Evolutionary conservation across 1,139 yeast species (phyloP).

Genomic region (Scheffersomyces quercinus): DNA sequence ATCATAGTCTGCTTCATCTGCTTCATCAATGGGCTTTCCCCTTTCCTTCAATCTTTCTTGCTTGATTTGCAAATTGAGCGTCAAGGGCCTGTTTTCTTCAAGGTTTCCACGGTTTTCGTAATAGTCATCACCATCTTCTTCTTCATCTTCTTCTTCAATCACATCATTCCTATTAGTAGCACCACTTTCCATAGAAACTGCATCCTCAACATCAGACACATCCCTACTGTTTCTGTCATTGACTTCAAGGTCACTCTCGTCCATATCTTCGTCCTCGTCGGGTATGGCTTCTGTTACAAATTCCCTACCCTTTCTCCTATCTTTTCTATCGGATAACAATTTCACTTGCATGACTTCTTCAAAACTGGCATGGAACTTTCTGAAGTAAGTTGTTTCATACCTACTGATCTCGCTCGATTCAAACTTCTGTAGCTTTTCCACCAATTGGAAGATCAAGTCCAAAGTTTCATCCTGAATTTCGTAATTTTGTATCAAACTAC

Average conservation of each 20-base stretch:
- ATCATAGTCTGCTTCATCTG: neutral
- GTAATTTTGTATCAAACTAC: slow-evolving; percentile 9
- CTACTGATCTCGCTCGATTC: slow-evolving; percentile 3
- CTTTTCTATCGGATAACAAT: slow-evolving; percentile 11
- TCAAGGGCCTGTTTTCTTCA: neutral
- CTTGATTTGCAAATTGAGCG: neutral
- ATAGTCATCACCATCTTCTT: slow-evolving; percentile 1
- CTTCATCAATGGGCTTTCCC: neutral
- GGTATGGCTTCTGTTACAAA: neutral
- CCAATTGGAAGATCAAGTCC: slow-evolving; percentile 10
- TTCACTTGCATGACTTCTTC: slow-evolving; percentile 20
- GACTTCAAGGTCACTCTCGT: slow-evolving; percentile 30
- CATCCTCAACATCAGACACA: slow-evolving; percentile 19
- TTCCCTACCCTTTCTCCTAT: slow-evolving; percentile 3
- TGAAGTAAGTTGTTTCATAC: slow-evolving; percentile 6
- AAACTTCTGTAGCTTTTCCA: slow-evolving; percentile 12
- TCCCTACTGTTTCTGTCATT: slow-evolving; percentile 14
- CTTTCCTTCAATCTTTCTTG: neutral
- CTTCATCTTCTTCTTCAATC: slow-evolving; percentile 7
- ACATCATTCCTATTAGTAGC: slow-evolving; percentile 12
- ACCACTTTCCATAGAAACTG: slow-evolving; percentile 16
- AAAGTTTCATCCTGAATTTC: slow-evolving; percentile 12
- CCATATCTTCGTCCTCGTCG: slow-evolving; percentile 15
- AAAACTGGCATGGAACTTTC: slow-evolving; percentile 18
- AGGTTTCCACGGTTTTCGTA: slow-evolving; percentile 1